Evolutionary conservation across 1,139 yeast species (phyloP).

Genomic region (Spathaspora sp.): DNA sequence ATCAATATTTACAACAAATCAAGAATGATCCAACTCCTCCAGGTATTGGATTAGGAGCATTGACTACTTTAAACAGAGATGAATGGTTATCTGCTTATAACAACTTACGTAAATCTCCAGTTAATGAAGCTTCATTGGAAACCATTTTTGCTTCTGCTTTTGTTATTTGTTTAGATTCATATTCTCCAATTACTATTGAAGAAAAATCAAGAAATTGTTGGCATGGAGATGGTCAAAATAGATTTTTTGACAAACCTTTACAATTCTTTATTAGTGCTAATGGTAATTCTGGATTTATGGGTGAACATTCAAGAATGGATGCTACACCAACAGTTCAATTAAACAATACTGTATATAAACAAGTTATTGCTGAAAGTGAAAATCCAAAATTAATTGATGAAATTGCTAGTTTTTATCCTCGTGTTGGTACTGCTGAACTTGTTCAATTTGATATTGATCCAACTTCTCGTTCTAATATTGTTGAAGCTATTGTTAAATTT

Average conservation of each 20-base stretch:
- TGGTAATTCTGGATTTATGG: slow-evolving; percentile 89
- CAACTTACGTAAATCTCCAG: slow-evolving; percentile 55
- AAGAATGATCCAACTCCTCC: slow-evolving; percentile 34
- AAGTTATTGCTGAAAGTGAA: slow-evolving; percentile 45
- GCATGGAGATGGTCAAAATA: slow-evolving; percentile 93
- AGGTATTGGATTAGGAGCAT: slow-evolving; percentile 66
- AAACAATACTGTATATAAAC: slow-evolving; percentile 71
- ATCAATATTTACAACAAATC: slow-evolving; percentile 61
- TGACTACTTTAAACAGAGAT: slow-evolving; percentile 86
- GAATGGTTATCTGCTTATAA: slow-evolving; percentile 67
- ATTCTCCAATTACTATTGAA: slow-evolving; percentile 72
- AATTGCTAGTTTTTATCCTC: slow-evolving; percentile 24
- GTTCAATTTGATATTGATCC: slow-evolving; percentile 52
- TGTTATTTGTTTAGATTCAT: slow-evolving; percentile 75
- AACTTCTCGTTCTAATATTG: slow-evolving; percentile 51
- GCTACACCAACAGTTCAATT: slow-evolving; percentile 93
- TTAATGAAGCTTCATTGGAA: slow-evolving; percentile 59
- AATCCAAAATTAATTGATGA: slow-evolving; percentile 33
- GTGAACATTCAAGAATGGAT: slow-evolving; percentile 98
- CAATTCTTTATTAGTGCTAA: slow-evolving; percentile 81
- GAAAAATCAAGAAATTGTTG: slow-evolving; percentile 86
- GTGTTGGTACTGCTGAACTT: slow-evolving; percentile 22
- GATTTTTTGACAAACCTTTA: slow-evolving; percentile 90
- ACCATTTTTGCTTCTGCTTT: slow-evolving; percentile 79
- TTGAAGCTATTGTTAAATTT: slow-evolving; percentile 56